Evolutionary conservation across 306 rosid genomes (phyloP).

Genomic region (Trifolium dubium): DNA sequence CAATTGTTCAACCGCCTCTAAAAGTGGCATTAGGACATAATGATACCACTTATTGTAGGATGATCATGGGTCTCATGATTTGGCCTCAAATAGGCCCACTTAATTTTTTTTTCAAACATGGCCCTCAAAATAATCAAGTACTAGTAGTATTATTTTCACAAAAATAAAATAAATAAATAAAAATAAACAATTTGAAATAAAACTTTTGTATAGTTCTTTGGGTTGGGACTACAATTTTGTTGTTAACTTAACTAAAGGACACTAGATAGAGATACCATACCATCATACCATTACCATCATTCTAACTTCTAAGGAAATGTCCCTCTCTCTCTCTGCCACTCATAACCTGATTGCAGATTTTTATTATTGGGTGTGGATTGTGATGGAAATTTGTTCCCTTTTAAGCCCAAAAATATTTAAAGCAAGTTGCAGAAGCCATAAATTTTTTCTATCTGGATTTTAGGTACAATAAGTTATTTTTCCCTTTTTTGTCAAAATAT

Average conservation of each 20-base stretch:
- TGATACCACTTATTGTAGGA: not conserved
- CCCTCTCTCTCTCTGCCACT: conserved; percentile 35
- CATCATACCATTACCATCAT: not conserved
- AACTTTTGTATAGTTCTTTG: no score
- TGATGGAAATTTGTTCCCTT: conserved; percentile 17
- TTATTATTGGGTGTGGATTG: conserved; percentile 19
- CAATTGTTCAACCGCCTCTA: not conserved
- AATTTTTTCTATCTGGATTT: no score
- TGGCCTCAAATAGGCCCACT: not conserved
- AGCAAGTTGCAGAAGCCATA: conserved; percentile 30
- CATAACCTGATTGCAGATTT: conserved; percentile 42
- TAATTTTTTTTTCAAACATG: not conserved
- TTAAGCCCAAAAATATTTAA: conserved; percentile 25
- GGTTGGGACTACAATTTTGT: no score
- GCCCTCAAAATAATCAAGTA: not conserved
- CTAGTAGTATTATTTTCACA: not conserved
- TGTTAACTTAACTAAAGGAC: not conserved
- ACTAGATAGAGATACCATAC: not conserved
- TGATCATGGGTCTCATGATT: not conserved
- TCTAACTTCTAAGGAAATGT: conserved; percentile 38
- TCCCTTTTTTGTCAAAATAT: no score
- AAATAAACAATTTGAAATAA: not conserved
- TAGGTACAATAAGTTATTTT: no score
- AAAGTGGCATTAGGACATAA: conserved; percentile 1
- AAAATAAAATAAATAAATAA: not conserved